Evolutionary conservation across 2,329 filamentous ascomycete species (phyloP).

Genomic region (Hymenoscyphus occultus): DNA sequence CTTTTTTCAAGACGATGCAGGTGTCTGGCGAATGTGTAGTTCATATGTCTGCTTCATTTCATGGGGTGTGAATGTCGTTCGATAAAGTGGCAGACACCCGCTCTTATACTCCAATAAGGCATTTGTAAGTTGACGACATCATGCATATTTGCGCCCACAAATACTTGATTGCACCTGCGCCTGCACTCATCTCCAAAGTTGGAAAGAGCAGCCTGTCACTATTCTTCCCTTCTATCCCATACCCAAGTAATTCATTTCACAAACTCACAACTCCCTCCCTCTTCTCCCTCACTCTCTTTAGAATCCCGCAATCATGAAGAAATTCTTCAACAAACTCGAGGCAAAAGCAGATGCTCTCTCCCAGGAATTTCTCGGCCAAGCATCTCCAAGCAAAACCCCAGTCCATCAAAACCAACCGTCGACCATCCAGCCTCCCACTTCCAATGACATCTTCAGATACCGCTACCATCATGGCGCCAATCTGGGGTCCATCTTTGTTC

Average conservation of each 20-base stretch:
- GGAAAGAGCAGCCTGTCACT: not conserved
- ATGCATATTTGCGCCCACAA: not conserved
- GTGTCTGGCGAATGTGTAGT: not conserved
- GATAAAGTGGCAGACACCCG: not conserved
- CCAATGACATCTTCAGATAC: conserved; percentile 48
- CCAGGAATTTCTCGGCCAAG: conserved; percentile 24
- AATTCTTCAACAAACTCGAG: conserved; percentile 37
- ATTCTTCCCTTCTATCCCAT: not conserved
- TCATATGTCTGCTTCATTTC: not conserved
- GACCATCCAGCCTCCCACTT: conserved; percentile 35
- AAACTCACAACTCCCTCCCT: not conserved
- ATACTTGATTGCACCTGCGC: not conserved
- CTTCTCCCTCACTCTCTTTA: not conserved
- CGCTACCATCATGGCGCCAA: conserved; percentile 60
- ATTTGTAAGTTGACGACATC: conserved; percentile 2
- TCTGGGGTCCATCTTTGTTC: conserved; percentile 56
- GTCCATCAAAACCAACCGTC: conserved; percentile 27
- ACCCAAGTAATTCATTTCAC: not conserved
- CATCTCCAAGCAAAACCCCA: conserved; percentile 10
- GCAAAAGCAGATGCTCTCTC: conserved; percentile 33
- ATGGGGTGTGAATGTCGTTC: not conserved
- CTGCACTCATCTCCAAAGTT: conserved; percentile 3
- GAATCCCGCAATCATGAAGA: conserved; percentile 35
- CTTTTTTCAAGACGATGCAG: not conserved
- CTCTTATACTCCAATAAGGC: not conserved